Conservation (phyloP, 768 basidiomycete genomes). For the Suillus paluster region DNA sequence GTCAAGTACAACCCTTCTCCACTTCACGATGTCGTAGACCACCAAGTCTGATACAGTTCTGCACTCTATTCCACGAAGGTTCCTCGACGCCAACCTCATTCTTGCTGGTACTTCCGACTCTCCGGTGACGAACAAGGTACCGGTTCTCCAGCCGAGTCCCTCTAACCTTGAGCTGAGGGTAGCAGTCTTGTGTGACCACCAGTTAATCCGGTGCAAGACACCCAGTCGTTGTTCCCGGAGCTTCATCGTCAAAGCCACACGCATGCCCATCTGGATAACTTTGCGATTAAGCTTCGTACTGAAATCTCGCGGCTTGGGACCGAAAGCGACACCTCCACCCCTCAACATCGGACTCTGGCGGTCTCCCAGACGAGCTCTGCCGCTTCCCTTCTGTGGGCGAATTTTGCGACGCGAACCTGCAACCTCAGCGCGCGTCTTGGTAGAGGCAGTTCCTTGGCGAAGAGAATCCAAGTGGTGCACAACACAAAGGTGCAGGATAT, state of each 20-base stretch:
- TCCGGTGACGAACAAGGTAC: conserved; percentile 77
- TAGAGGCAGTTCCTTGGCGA: conserved; percentile 90
- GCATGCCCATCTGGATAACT: conserved; percentile 91
- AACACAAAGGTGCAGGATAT: conserved; percentile 92
- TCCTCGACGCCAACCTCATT: conserved; percentile 65
- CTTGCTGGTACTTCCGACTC: conserved; percentile 54
- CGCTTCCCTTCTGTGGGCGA: conserved; percentile 89
- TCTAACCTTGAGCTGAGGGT: conserved; percentile 65
- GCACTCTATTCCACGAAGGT: conserved; percentile 72
- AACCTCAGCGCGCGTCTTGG: conserved; percentile 92
- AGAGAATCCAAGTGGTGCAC: conserved; percentile 86
- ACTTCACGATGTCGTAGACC: conserved; percentile 85
- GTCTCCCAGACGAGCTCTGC: conserved; percentile 89
- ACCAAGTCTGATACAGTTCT: conserved; percentile 66
- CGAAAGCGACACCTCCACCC: conserved; percentile 93
- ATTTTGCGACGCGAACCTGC: conserved; percentile 89
- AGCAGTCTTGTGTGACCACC: conserved; percentile 76
- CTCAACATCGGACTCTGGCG: conserved; percentile 83
- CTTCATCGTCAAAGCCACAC: conserved; percentile 85
- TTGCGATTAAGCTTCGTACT: conserved; percentile 92
- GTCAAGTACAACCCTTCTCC: conserved; percentile 83
- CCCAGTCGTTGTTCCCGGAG: conserved; percentile 75
- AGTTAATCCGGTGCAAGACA: conserved; percentile 72
- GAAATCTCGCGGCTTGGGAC: conserved; percentile 91
- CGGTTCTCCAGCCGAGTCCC: conserved; percentile 65